Conservation (phyloP, 2,329 filamentous ascomycete genomes). For the Colletotrichum caudatum region DNA sequence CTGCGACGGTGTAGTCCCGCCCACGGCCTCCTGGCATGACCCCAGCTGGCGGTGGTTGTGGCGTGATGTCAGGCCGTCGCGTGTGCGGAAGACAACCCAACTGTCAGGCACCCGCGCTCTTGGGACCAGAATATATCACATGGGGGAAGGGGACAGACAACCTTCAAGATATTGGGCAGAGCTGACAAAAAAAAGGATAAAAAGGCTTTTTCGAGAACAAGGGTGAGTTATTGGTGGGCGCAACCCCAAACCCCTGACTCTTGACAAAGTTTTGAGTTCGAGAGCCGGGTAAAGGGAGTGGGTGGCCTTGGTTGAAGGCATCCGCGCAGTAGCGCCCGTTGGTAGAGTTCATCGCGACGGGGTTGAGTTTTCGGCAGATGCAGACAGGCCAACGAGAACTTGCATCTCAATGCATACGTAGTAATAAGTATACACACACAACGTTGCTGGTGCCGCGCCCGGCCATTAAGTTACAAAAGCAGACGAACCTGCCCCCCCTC, state of each 20-base stretch:
- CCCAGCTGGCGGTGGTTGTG: background rate
- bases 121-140: constrained; percentile 8
- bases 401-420: background rate
- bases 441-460: background rate
- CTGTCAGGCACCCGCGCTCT: constrained; percentile 12
- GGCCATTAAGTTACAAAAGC: background rate
- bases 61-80: constrained; percentile 12
- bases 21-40: constrained; percentile 5
- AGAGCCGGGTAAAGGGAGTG: background rate
- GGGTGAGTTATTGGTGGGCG: background rate
- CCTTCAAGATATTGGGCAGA: constrained; percentile 6
- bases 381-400: background rate
- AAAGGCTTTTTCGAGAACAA: background rate
- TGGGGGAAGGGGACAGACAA: background rate
- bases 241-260: background rate
- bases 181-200: background rate
- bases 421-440: background rate
- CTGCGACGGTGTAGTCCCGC: background rate
- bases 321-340: background rate
- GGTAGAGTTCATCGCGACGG: background rate
- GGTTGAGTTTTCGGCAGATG: constrained; percentile 3
- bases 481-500: background rate
- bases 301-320: background rate
- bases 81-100: background rate
- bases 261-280: background rate